phyloP scores from a whole-genome alignment of 202 grass and related monocot species.

The Schoenoplectus tabernaemontani region DNA sequence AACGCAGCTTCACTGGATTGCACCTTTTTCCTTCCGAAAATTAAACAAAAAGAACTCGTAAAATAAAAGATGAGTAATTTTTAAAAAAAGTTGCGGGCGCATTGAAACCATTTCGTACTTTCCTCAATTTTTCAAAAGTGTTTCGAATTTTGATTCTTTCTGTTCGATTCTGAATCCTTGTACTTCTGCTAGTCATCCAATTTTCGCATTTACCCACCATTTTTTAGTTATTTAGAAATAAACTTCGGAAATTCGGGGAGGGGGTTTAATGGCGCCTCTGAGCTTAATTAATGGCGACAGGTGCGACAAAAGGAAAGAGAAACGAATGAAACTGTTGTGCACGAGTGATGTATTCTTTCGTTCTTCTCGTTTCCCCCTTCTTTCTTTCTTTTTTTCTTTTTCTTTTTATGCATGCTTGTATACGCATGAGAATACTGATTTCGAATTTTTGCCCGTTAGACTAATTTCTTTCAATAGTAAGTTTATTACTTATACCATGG shows the following conservation, averaged over 20 bases:
- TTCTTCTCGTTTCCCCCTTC: not conserved
- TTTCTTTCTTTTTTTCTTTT: not conserved
- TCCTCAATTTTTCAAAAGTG: not conserved
- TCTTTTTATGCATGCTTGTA: no score
- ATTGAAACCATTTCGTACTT: not conserved
- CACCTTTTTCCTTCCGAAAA: not conserved
- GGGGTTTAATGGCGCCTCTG: slow-evolving; percentile 10
- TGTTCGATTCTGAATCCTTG: not conserved
- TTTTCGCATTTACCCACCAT: not conserved
- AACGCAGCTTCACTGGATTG: slow-evolving; percentile 2
- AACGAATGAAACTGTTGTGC: not conserved
- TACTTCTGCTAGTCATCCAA: not conserved
- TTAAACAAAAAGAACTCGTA: no score
- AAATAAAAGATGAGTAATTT: no score
- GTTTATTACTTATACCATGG: no score
- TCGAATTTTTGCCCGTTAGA: no score
- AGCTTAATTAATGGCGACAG: slow-evolving; percentile 19
- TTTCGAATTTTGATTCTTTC: not conserved
- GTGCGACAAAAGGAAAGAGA: not conserved
- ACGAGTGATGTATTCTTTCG: not conserved
- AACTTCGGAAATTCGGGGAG: not conserved
- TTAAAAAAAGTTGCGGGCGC: not conserved
- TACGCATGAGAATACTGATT: no score
- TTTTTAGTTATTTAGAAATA: not conserved
- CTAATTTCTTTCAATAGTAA: no score